These are phyloP conservation scores for Pholiota conissans DNA, from an alignment of 768 basidiomycete species.

Conservation along the genomic window DNA sequence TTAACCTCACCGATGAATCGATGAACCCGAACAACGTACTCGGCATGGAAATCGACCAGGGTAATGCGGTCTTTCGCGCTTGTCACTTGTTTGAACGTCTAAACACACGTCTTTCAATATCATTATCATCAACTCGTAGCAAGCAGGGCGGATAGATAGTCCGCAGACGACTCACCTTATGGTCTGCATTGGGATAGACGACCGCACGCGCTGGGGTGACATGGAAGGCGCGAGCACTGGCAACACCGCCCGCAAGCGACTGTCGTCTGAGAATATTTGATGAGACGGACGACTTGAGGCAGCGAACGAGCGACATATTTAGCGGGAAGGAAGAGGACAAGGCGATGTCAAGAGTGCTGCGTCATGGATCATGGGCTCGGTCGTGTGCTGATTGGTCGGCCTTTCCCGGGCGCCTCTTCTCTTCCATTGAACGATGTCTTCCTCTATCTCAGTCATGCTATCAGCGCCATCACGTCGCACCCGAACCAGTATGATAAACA, in stretches of 20 bases:
- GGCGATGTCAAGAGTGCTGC: not conserved
- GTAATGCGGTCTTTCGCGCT: conserved; percentile 51
- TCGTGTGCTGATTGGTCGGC: not conserved
- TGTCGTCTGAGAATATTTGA: not conserved
- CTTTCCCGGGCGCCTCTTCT: not conserved
- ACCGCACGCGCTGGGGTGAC: conserved; percentile 23
- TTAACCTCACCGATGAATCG: too few relatives aligned
- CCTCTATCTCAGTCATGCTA: not conserved
- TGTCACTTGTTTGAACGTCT: conserved; percentile 41
- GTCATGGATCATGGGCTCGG: not conserved
- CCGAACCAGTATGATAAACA: too few relatives aligned
- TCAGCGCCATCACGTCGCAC: not conserved
- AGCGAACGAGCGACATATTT: conserved; percentile 16
- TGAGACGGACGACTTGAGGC: conserved; percentile 5
- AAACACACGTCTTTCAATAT: conserved; percentile 12
- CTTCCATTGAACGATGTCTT: not conserved
- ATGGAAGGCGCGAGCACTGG: conserved; percentile 4
- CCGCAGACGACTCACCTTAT: conserved; percentile 35
- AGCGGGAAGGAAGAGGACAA: not conserved
- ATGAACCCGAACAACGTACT: conserved; percentile 39
- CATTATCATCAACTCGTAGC: conserved; percentile 11
- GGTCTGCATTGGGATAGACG: conserved; percentile 46
- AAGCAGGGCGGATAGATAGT: not conserved
- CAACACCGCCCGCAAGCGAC: not conserved
- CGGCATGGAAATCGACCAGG: conserved; percentile 80